Evolutionary conservation across 1,139 yeast species (phyloP).

Genomic region (Pichia norvegensis): DNA sequence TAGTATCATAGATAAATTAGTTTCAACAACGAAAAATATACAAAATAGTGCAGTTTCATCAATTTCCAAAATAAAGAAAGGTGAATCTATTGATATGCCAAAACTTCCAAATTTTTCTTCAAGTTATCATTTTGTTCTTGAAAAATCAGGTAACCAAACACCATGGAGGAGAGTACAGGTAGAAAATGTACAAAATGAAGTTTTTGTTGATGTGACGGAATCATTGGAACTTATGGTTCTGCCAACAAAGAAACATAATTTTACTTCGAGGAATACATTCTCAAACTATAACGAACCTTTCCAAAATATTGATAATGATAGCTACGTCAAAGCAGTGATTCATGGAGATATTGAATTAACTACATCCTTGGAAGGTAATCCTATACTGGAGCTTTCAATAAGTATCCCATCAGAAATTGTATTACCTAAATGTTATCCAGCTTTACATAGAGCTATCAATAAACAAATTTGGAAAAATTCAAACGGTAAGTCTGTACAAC

Average conservation of each 20-base stretch:
- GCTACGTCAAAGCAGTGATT: slow-evolving; percentile 38
- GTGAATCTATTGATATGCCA: slow-evolving; percentile 10
- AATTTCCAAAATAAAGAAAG: slow-evolving; percentile 18
- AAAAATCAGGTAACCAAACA: slow-evolving; percentile 29
- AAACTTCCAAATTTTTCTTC: neutral
- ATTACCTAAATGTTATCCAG: slow-evolving; percentile 36
- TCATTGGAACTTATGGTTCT: slow-evolving; percentile 40
- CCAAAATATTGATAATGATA: neutral
- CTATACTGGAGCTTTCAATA: slow-evolving; percentile 55
- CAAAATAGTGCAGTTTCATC: slow-evolving; percentile 27
- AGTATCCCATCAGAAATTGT: slow-evolving; percentile 35
- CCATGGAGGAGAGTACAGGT: slow-evolving; percentile 75
- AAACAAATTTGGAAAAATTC: slow-evolving; percentile 35
- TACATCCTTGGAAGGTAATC: slow-evolving; percentile 68
- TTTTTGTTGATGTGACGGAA: slow-evolving; percentile 72
- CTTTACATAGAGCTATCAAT: slow-evolving; percentile 54
- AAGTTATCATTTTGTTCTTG: slow-evolving; percentile 19
- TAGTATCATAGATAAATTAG: slow-evolving; percentile 34
- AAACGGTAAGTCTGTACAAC: slow-evolving; percentile 41
- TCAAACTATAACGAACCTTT: neutral
- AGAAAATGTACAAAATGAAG: slow-evolving; percentile 65
- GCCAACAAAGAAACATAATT: slow-evolving; percentile 13
- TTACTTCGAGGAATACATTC: neutral
- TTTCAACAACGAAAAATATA: slow-evolving; percentile 32
- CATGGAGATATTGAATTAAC: slow-evolving; percentile 58